phyloP scores from a whole-genome alignment of 2,329 filamentous ascomycete species.

The Paecilomyces dactylethromorphus region DNA sequence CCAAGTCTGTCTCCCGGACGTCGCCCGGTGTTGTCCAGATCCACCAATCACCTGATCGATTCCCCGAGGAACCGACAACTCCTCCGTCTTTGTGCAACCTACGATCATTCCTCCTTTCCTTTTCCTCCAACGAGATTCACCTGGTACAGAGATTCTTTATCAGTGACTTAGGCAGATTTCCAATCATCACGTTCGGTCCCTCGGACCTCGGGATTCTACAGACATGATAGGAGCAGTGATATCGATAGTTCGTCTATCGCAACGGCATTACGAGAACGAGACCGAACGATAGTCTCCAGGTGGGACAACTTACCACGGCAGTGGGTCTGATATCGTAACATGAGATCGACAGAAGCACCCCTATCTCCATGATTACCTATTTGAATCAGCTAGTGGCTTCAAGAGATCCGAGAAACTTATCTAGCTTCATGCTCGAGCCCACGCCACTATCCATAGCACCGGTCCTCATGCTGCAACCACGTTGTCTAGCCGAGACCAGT shows the following conservation, averaged over 20 bases:
- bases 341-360: not conserved
- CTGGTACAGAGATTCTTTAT: not conserved
- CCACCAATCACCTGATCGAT: not conserved
- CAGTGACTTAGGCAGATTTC: not conserved
- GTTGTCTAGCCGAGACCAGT: not conserved
- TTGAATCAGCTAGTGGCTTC: not conserved
- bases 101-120: not conserved
- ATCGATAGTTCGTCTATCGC: no score
- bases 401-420: not conserved
- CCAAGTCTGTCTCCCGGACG: not conserved
- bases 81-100: not conserved
- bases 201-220: not conserved
- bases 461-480: not conserved
- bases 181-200: not conserved
- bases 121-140: not conserved
- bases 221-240: not conserved
- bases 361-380: not conserved
- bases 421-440: not conserved
- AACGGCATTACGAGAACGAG: not conserved
- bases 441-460: not conserved
- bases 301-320: not conserved
- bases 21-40: not conserved
- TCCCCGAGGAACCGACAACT: not conserved
- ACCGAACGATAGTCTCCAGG: not conserved
- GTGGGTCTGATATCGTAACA: not conserved